Base-by-base conservation (phyloP, 768 basidiomycete genomes). In the Leccinum variicolor region DNA sequence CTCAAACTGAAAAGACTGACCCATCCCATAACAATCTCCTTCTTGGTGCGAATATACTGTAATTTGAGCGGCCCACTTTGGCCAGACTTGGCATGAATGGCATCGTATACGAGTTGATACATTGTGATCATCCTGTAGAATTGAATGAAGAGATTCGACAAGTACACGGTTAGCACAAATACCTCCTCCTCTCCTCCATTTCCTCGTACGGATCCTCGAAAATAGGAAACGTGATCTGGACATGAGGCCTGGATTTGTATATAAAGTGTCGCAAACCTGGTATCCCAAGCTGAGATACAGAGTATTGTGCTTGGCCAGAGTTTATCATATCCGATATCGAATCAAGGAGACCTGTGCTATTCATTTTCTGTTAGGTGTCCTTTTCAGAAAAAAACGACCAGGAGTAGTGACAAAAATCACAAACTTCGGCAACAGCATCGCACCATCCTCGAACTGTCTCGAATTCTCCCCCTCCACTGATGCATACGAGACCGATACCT, bases 1-100 rank as follows among this genome's bases (percentile, higher is more conserved):
- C 2, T 13, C 15, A 17, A 47, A 50, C 13, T 2, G 29, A 4
- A 51, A 57, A 43, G 21, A 70, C 89, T 56, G 69, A 98, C 95
- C 96, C 97, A 98, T 47, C 93, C 96, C 78, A 98, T 84, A 26
- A 96, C 85, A 54, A 87, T 86, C 75, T 98, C 97, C 47, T 85
- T 84, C 55, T 90, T 86, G 0, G 93, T 94, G 8, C 85, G 84
- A 13, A 96, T 77, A 67, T 91, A 97, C 60, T 96, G 89, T 59
- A 98, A 74, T 73, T 94, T 95, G 60, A 96, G 77, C 1, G 89
- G 81, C 2, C 82, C 82, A 53, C 84, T 84, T 65, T 94, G 92
- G 1, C 90, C 88, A 0, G 94, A 94, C 64, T 90, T 90, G 8
- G 89, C 90, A 66, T 98, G 96, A 17, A 99, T 87, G 0, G 86